Base-by-base conservation (phyloP, 257 asterid species). In the Solanum stenotomum region DNA sequence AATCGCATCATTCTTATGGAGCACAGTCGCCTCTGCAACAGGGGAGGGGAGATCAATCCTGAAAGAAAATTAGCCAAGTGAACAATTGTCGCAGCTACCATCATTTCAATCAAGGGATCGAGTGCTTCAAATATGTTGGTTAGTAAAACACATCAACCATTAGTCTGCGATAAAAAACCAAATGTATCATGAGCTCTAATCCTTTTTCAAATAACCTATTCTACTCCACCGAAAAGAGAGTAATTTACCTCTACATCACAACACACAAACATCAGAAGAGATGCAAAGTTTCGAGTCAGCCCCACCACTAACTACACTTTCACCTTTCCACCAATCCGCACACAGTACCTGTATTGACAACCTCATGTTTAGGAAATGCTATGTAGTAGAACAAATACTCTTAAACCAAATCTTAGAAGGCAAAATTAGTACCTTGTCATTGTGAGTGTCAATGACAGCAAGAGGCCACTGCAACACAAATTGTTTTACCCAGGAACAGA, bases 321-420 rank as follows among this genome's bases (percentile, higher is more conserved):
- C 94, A 40, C 89, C 90, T 92, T 86, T 94, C 99, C 99, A 97
- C 99, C 99, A 97, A 85, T 94, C 99, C 23, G 92, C 98, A 91
- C 96, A 94, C 46, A 97, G 90, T 35, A 95, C 98, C 99, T 97
- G 89, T 33, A 88, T 88, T 35, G 76, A 70, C 78, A 88, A 3
- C 65, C 15, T 37, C 27, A 16, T 71, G 15, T 82, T 74, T 82
- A 49, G 86, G 86, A 82, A 29, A 82, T 46, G 52, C 67, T 27
- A 46, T 46, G 85, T 78, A 31, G 14, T 5, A 86, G 46, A 31
- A 23, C 56, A 77, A 15, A 46, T 34, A 49, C 46, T 23, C 29
- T 16, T 52, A 42, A 38, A 40, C 44, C 29, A 81, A 6, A 23
- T 56, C 68, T 34, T 74, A 65, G 46, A 76, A 49, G 76, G 56